Percentiles rank a stretch among this genome's conserved stretches.
Evolutionary conservation across 257 asterid genomes (phyloP).

Genomic region (Nicotiana tabacum): DNA sequence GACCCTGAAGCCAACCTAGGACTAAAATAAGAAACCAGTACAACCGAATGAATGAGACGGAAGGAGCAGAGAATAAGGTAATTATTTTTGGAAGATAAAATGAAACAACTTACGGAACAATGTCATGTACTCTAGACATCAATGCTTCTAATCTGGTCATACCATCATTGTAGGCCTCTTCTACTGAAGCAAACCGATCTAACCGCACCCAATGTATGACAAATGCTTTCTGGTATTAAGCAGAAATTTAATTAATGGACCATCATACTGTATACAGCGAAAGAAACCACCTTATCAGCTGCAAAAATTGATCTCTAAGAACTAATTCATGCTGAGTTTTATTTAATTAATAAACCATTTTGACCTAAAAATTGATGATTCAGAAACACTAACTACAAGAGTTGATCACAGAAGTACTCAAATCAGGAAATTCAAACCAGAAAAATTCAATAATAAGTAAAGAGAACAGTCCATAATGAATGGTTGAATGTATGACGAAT

Average conservation of each 20-base stretch:
- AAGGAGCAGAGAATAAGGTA: conserved; percentile 8
- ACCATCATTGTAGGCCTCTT: conserved; percentile 80
- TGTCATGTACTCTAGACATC: conserved; percentile 81
- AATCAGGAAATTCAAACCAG: neutral
- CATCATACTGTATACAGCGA: neutral
- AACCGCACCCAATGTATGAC: conserved; percentile 95
- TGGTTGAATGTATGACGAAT: neutral
- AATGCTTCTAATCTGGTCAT: conserved; percentile 61
- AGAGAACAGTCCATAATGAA: neutral
- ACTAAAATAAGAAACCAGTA: conserved; percentile 40
- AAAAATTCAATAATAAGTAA: neutral
- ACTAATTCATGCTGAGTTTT: neutral
- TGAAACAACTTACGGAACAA: conserved; percentile 52
- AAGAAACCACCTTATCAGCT: neutral
- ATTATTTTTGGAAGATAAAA: neutral
- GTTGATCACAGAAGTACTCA: neutral
- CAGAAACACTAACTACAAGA: neutral
- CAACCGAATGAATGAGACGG: conserved; percentile 13
- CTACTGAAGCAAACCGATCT: conserved; percentile 68
- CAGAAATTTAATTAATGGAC: neutral
- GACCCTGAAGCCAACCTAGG: conserved; percentile 85
- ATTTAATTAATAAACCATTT: neutral
- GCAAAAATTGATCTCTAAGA: neutral
- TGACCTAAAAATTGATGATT: neutral
- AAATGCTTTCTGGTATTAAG: conserved; percentile 66